Evolutionary conservation across 2,329 filamentous ascomycete genomes (phyloP), one percentile per base, ranked within the genome.

Genomic region (Emmonsiellopsis sp.): DNA sequence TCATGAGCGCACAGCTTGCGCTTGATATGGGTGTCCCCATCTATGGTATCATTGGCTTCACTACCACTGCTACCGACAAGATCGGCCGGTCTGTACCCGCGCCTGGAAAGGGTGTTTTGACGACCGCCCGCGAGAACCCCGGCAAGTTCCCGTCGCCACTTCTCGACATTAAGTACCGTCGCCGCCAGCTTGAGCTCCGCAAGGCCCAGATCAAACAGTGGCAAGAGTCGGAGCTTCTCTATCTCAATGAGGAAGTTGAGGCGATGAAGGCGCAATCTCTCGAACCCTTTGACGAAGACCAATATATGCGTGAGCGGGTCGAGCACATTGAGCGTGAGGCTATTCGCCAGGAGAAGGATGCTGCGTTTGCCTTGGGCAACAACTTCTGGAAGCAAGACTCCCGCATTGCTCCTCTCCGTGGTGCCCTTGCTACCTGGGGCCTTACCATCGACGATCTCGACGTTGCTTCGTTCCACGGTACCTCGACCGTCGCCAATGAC

Each of bases 11-110:
- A 53, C 88, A 87, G 76, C 84, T 98, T 60, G 93, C 93, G 43
- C 77, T 98, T 52, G 93, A 98, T 59, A 98, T 98, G 93, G 93
- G 93, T 71, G 89, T 98, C 31, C 93, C 93, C 10, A 97, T 98
- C 66, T 90, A 98, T 66, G 92, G 92, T 79, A 83, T 98, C 58
- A 75, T 98, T 64, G 94, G 88, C 56, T 82, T 96, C 66, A 96
- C 92, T 42, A 89, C 90, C 42, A 98, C 93, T 44, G 94, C 94
- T 54, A 97, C 92, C 50, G 93, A 98, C 80, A 97, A 98, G 84
- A 98, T 96, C 70, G 93, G 93, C 49, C 90, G 93, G 58, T 98
- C 93, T 13, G 91, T 98, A 8, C 93, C 93, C 54, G 93, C 93
- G 56, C 93, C 93, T 53, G 93, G 93, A 32, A 88, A 97, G 74